Base-by-base conservation (phyloP, 106 monocot species). In the Dioscorea alata region DNA sequence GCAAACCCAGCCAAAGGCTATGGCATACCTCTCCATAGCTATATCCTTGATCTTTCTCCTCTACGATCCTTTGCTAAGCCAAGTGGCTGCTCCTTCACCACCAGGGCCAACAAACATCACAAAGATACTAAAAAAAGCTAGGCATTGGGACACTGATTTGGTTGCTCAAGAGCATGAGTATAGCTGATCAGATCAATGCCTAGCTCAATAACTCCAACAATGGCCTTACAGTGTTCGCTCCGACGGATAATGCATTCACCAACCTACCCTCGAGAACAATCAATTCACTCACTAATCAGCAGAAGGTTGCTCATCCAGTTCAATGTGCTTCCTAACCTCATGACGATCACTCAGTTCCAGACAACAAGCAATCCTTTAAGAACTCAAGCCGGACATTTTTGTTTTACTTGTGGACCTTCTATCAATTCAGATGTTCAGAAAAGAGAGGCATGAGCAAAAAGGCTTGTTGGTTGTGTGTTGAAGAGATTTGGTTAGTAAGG, bases 161-260 rank as follows among this genome's bases (percentile, higher is more conserved):
- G 13, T 80, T 90, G 22, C 62, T 94, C 17, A 85, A 81, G 58
- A 78, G 65, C 48, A 94, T 87, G 8, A 85, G 88, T 25, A 73
- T 79, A 0, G 80, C 73, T 1, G 76, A 80, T 58, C 90, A 94
- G 62, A 87, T 94, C 71, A 79, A 88, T 71, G 79, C 63, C 75
- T 85, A 94, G 67, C 87, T 94, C 49, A 90, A 94, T 85, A 85
- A 83, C 67, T 83, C 87, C 48, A 53, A 78, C 51, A 62, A 48
- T 28, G 94, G 94, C 23, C 23, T 90, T 50, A 94, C 94, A 5
- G 19, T 90, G 16, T 94, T 94, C 20, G 90, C 90, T 6, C 94
- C 94, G 2, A 83, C 94, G 17, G 94, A 94, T 70, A 88, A 77
- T 34, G 90, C 90, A 33, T 94, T 94, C 79, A n/a, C 75, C 33